Evolutionary conservation across 2,329 filamentous ascomycete species (phyloP).

Genomic region (Ophiosphaerella herpotricha): DNA sequence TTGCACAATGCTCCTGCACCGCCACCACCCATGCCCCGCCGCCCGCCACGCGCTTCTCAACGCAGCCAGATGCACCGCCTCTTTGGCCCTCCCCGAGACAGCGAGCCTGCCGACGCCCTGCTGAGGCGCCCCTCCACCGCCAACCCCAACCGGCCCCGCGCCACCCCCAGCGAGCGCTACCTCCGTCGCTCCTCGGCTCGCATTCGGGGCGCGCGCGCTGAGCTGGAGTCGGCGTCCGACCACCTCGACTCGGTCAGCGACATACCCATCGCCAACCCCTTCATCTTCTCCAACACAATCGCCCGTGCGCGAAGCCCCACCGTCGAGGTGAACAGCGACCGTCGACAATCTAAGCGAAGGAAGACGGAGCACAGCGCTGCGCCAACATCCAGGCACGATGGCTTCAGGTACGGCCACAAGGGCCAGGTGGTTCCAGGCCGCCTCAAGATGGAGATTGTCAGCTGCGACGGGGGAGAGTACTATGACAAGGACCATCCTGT

Average conservation of each 20-base stretch:
- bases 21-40: slow-evolving; percentile 2
- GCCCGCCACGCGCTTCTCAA: slow-evolving; percentile 12
- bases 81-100: slow-evolving; percentile 27
- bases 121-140: slow-evolving; percentile 22
- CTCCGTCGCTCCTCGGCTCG: slow-evolving; percentile 40
- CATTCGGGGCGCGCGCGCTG: slow-evolving; percentile 29
- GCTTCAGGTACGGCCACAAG: slow-evolving; percentile 80
- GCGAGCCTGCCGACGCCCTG: slow-evolving; percentile 14
- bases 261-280: slow-evolving; percentile 18
- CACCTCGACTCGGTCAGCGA: slow-evolving; percentile 31
- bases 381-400: slow-evolving; percentile 28
- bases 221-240: slow-evolving; percentile 27
- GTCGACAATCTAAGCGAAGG: slow-evolving; percentile 40
- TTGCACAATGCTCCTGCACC: slow-evolving; percentile 9
- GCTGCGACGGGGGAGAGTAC: slow-evolving; percentile 80
- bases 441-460: slow-evolving; percentile 84
- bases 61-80: slow-evolving; percentile 25
- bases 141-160: slow-evolving; percentile 35
- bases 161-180: slow-evolving; percentile 43
- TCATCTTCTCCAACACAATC: slow-evolving; percentile 9
- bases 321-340: slow-evolving; percentile 23
- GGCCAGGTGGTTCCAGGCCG: slow-evolving; percentile 84
- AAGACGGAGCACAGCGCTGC: slow-evolving; percentile 46
- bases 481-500: slow-evolving; percentile 60
- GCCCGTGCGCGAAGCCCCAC: slow-evolving; percentile 31